Evolutionary conservation across 2,329 filamentous ascomycete species (phyloP).

Genomic region (Sporothrix protearum): DNA sequence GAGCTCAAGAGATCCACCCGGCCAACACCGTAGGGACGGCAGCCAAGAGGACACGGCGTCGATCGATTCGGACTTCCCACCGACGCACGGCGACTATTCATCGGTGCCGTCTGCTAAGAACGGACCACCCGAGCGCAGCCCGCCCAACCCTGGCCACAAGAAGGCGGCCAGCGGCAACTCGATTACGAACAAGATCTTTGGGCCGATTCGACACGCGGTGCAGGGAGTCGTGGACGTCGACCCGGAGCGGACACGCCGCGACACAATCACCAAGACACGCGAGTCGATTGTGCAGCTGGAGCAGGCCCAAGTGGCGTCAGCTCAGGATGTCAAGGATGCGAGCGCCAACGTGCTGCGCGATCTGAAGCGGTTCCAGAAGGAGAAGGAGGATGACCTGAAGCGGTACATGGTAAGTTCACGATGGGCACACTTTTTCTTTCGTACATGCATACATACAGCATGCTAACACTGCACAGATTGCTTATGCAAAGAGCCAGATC

Average conservation of each 20-base stretch:
- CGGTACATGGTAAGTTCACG: constrained; percentile 80
- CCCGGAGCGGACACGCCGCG: constrained; percentile 84
- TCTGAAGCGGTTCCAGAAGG: constrained; percentile 84
- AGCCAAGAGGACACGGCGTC: constrained; percentile 76
- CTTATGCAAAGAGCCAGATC: constrained; percentile 87
- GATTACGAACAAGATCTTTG: constrained; percentile 90
- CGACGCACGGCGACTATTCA: constrained; percentile 72
- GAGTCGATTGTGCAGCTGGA: constrained; percentile 84
- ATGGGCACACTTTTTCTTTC: not conserved
- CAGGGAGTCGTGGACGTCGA: constrained; percentile 96
- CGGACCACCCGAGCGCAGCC: constrained; percentile 55
- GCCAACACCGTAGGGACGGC: constrained; percentile 50
- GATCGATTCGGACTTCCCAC: constrained; percentile 93
- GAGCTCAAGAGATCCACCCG: constrained; percentile 46
- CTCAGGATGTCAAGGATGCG: constrained; percentile 89
- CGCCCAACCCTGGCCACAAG: constrained; percentile 56
- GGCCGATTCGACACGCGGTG: constrained; percentile 89
- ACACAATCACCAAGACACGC: constrained; percentile 92
- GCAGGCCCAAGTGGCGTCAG: constrained; percentile 82
- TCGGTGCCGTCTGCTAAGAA: constrained; percentile 71
- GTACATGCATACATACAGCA: not conserved
- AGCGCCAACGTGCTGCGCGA: constrained; percentile 85
- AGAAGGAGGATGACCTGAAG: constrained; percentile 92
- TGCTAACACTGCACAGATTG: constrained; percentile 57
- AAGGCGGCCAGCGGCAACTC: constrained; percentile 83